Evolutionary conservation across 1,284 basidiomycete genomes (phyloP).

Genomic region (Trametes polyzona): DNA sequence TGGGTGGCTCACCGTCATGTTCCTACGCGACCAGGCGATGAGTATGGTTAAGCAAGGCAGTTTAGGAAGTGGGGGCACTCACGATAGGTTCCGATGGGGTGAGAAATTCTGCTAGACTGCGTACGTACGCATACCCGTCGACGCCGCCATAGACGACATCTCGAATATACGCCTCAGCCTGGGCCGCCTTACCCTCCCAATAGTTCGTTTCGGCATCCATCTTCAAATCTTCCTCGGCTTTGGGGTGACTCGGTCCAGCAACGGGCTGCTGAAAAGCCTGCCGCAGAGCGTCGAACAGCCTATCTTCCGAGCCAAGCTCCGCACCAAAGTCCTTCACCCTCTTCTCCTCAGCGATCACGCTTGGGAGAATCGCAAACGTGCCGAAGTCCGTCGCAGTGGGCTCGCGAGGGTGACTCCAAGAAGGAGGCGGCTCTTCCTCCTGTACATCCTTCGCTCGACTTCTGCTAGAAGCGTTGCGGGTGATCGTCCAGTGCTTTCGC

Average conservation of each 20-base stretch:
- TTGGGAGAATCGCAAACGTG: conserved; percentile 55
- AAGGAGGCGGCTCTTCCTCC: conserved; percentile 43
- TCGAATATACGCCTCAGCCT: conserved; percentile 63
- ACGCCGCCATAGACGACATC: conserved; percentile 78
- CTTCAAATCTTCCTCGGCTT: conserved; percentile 4
- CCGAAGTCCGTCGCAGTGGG: conserved; percentile 63
- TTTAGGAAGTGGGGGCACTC: conserved; percentile 8
- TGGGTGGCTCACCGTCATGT: conserved; percentile 13
- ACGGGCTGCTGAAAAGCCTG: conserved; percentile 28
- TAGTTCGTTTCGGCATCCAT: conserved; percentile 38
- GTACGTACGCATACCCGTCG: conserved; percentile 72
- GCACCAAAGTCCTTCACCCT: conserved; percentile 39
- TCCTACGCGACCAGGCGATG: conserved; percentile 7
- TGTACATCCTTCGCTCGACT: conserved; percentile 57
- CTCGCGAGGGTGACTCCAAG: conserved; percentile 55
- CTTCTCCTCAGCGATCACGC: conserved; percentile 51
- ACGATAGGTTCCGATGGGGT: conserved; percentile 30
- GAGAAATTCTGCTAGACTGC: conserved; percentile 75
- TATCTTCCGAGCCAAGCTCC: conserved; percentile 39
- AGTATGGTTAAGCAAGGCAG: background rate
- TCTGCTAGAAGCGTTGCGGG: conserved; percentile 44
- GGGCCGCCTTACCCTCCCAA: conserved; percentile 52
- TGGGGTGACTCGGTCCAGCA: background rate
- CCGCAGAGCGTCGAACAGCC: conserved; percentile 37
- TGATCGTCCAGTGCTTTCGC: conserved; percentile 47